These are phyloP conservation scores for Ambispora gerdemannii DNA, from an alignment of 192 early-diverging fungal genomes.

Conservation along the genomic window DNA sequence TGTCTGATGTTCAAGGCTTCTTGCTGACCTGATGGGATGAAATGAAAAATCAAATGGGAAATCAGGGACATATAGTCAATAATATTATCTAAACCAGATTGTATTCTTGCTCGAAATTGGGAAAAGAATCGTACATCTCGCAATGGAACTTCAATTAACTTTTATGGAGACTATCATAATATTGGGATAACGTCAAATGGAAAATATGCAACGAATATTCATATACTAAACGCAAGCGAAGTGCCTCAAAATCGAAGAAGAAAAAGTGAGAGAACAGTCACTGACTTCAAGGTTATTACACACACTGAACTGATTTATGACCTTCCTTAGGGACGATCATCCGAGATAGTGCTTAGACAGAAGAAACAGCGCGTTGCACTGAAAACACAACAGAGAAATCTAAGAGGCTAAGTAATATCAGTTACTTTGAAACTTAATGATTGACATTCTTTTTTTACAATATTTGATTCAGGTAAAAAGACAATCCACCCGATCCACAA, in stretches of 20 bases:
- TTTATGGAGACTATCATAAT: constrained; percentile 6
- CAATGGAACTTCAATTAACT: constrained; percentile 7
- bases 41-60: neutral
- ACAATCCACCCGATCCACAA: too few relatives aligned
- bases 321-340: neutral
- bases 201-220: neutral
- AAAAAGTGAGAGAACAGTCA: neutral
- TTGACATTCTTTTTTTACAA: constrained; percentile 7
- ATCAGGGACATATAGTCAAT: neutral
- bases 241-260: neutral
- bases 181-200: constrained; percentile 6
- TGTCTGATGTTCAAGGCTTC: constrained; percentile 3
- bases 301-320: constrained; percentile 12
- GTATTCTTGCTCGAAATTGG: constrained; percentile 3
- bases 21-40: constrained; percentile 1
- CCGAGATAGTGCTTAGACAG: neutral
- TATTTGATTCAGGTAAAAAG: constrained; percentile 7
- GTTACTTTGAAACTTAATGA: constrained; percentile 4
- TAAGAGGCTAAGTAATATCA: neutral
- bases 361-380: neutral
- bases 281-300: neutral
- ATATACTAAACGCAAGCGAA: neutral
- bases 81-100: constrained; percentile 4
- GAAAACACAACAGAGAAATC: neutral
- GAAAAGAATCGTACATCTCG: constrained; percentile 6